Conservation (phyloP, 1,284 basidiomycete species). For the Fomes fomentarius region DNA sequence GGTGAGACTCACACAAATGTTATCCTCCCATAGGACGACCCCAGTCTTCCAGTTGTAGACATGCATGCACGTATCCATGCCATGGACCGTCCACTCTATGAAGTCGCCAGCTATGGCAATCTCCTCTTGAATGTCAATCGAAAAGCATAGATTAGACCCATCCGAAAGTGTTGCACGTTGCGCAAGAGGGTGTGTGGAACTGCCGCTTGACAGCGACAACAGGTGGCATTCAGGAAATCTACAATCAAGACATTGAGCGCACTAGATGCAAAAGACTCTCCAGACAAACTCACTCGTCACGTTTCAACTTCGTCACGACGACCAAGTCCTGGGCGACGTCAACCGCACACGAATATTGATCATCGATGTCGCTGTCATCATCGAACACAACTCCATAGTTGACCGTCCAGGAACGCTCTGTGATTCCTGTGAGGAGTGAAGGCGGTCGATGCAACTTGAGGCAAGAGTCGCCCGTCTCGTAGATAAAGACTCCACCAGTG, state of each 20-base stretch:
- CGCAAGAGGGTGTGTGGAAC: not conserved
- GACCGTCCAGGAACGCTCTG: not conserved
- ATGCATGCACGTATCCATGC: not conserved
- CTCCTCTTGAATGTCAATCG: not conserved
- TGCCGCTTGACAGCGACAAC: not conserved
- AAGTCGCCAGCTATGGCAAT: not conserved
- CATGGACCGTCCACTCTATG: not conserved
- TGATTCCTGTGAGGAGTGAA: not conserved
- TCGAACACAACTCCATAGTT: not conserved
- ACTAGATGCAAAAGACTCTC: too few relatives aligned
- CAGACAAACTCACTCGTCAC: not conserved
- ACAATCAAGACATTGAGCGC: too few relatives aligned
- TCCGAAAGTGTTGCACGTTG: not conserved
- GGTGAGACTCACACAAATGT: too few relatives aligned
- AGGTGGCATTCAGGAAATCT: not conserved
- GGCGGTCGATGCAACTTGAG: not conserved
- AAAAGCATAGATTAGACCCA: not conserved
- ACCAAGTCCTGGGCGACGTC: not conserved
- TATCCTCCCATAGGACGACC: too few relatives aligned
- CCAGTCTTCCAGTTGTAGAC: too few relatives aligned
- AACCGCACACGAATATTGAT: not conserved
- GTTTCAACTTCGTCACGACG: not conserved
- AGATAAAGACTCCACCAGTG: not conserved
- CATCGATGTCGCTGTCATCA: not conserved
- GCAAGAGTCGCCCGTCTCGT: too few relatives aligned